These are phyloP conservation scores for Tremella mesenterica DNA, from an alignment of 768 basidiomycete species.

Conservation along the genomic window DNA sequence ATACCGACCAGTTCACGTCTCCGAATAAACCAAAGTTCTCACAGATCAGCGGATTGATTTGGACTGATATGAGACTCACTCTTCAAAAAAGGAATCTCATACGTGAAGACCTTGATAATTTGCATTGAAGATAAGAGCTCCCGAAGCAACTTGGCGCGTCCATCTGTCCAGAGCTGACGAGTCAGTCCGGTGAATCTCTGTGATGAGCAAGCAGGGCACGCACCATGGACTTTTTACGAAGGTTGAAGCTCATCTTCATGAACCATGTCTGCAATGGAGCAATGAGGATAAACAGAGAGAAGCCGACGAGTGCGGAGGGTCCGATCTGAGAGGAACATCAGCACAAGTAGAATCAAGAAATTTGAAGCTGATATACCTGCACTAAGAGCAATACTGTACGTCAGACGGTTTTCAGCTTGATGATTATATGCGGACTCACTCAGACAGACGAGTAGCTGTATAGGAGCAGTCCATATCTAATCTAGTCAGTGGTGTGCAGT, in stretches of 20 bases:
- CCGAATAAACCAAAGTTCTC: conserved; percentile 55
- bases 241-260: conserved; percentile 55
- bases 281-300: conserved; percentile 57
- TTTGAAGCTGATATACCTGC: too few relatives aligned
- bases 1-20: conserved; percentile 54
- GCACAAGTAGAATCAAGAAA: too few relatives aligned
- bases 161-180: conserved; percentile 53
- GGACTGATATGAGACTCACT: conserved; percentile 46
- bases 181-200: background rate
- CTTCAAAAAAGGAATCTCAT: conserved; percentile 60
- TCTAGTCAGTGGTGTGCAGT: conserved; percentile 1
- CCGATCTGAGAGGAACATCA: conserved; percentile 50
- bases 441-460: conserved; percentile 54
- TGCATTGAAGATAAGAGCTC: conserved; percentile 62
- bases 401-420: too few relatives aligned
- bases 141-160: conserved; percentile 56
- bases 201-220: background rate
- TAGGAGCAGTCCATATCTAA: conserved; percentile 60
- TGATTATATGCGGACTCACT: conserved; percentile 47
- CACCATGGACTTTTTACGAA: conserved; percentile 52
- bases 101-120: conserved; percentile 68
- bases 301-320: conserved; percentile 62
- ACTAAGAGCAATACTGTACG: too few relatives aligned
- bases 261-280: conserved; percentile 58
- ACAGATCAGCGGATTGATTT: background rate